These are phyloP conservation scores for Gnetum montanum DNA, from an alignment of 75 land plant species.

Conservation along the genomic window DNA sequence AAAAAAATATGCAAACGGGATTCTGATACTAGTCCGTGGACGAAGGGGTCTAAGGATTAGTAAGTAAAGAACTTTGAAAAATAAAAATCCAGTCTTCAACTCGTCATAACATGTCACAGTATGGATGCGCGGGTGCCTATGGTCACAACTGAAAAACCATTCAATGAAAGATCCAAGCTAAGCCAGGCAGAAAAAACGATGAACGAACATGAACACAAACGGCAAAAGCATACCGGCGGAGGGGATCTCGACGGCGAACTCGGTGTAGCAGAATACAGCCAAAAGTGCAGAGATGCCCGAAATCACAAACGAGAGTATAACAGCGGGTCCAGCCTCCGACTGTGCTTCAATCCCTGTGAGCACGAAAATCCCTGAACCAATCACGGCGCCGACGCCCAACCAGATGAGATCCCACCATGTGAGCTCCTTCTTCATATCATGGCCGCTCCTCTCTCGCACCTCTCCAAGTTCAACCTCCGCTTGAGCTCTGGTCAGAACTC, in stretches of 20 bases:
- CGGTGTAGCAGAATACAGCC: constrained; percentile 88
- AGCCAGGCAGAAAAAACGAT: too few relatives aligned
- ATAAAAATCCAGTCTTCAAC: too few relatives aligned
- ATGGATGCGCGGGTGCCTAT: too few relatives aligned
- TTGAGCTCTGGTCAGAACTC: constrained; percentile 37
- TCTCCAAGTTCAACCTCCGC: constrained; percentile 34
- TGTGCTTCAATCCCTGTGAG: constrained; percentile 62
- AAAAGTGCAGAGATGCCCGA: constrained; percentile 80
- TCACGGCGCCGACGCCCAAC: constrained; percentile 74
- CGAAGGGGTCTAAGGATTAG: too few relatives aligned
- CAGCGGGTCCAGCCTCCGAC: constrained; percentile 57
- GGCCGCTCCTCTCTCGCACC: constrained; percentile 36
- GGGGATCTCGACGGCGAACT: constrained; percentile 82
- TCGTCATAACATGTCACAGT: too few relatives aligned
- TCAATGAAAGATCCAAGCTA: too few relatives aligned
- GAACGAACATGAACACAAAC: too few relatives aligned
- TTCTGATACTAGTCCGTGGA: too few relatives aligned
- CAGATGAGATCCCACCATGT: constrained; percentile 86
- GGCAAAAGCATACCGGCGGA: constrained; percentile 72
- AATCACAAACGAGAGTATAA: constrained; percentile 47
- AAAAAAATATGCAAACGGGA: too few relatives aligned
- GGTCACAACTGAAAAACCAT: too few relatives aligned
- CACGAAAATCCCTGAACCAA: constrained; percentile 85
- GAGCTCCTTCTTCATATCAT: constrained; percentile 61
- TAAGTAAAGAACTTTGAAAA: too few relatives aligned